Conservation (phyloP, 192 early-diverging fungal species). For the Backusella parvicylindrica region DNA sequence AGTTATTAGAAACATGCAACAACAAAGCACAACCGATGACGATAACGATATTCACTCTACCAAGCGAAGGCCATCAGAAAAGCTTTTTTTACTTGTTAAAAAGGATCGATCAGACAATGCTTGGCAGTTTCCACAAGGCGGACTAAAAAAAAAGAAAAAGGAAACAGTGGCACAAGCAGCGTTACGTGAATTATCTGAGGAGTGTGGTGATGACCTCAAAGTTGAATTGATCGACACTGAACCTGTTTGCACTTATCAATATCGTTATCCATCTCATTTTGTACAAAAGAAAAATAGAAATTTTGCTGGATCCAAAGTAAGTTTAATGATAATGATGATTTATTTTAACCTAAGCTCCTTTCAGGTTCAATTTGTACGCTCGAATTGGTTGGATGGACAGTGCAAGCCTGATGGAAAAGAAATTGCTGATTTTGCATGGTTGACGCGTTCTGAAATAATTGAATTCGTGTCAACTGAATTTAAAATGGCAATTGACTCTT, state of each 20-base stretch:
- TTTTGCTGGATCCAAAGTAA: slow-evolving; percentile 18
- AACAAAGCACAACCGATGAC: neutral
- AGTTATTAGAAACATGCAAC: neutral
- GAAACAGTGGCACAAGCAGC: slow-evolving; percentile 77
- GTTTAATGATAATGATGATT: too few species aligned
- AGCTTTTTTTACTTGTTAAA: slow-evolving; percentile 77
- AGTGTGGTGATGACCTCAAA: slow-evolving; percentile 70
- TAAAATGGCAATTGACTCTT: slow-evolving; percentile 49
- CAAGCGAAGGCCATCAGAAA: neutral
- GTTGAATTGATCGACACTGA: slow-evolving; percentile 72
- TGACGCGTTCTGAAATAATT: slow-evolving; percentile 65
- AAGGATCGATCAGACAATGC: slow-evolving; percentile 47
- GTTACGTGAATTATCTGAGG: slow-evolving; percentile 60
- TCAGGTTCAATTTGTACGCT: slow-evolving; percentile 25
- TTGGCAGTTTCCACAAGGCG: slow-evolving; percentile 77
- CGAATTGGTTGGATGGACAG: slow-evolving; percentile 75
- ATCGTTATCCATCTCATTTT: slow-evolving; percentile 23
- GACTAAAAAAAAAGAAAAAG: slow-evolving; percentile 39
- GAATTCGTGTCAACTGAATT: slow-evolving; percentile 47
- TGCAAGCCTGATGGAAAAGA: slow-evolving; percentile 55
- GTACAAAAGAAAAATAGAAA: neutral
- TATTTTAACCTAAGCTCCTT: too few species aligned
- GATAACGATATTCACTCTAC: neutral
- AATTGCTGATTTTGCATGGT: slow-evolving; percentile 69
- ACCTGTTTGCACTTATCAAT: slow-evolving; percentile 63